phyloP scores from a whole-genome alignment of 176 grass and related monocot genomes.

The Guadua angustifolia region DNA sequence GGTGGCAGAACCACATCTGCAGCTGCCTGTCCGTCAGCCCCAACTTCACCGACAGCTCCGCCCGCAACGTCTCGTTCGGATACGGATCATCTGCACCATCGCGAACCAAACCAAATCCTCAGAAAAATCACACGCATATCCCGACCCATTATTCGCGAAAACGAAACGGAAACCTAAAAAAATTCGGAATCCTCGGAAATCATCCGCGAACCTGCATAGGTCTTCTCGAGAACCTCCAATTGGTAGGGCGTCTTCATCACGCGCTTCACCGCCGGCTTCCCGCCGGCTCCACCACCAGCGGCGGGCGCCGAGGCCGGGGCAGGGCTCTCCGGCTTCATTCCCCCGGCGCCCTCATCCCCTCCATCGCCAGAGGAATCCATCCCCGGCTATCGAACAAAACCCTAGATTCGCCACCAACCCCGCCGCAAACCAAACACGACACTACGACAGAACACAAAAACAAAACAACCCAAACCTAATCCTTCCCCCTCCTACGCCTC shows the following conservation, averaged over 20 bases:
- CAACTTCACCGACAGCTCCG: conserved; percentile 68
- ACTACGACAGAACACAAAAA: background rate
- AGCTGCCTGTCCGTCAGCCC: conserved; percentile 85
- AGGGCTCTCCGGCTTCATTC: conserved; percentile 38
- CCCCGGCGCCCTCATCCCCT: conserved; percentile 47
- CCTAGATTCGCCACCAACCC: conserved; percentile 54
- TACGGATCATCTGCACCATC: conserved; percentile 72
- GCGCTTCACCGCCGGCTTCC: conserved; percentile 63
- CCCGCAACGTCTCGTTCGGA: conserved; percentile 58
- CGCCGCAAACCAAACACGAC: background rate
- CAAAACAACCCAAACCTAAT: conserved; percentile 39
- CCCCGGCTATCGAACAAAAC: conserved; percentile 39
- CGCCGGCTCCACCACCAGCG: conserved; percentile 39
- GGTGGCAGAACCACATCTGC: conserved; percentile 99
- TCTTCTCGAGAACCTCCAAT: conserved; percentile 86
- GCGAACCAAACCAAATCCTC: conserved; percentile 22
- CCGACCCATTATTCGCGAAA: conserved; percentile 8
- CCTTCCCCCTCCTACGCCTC: conserved; percentile 2
- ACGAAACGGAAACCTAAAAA: background rate
- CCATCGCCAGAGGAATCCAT: conserved; percentile 79
- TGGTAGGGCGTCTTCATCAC: conserved; percentile 99
- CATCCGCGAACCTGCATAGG: conserved; percentile 65
- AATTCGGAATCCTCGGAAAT: background rate
- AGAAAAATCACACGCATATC: background rate
- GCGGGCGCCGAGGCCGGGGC: background rate